Base-by-base conservation (phyloP, 768 basidiomycete species). In the Udeniomyces megalosporus region DNA sequence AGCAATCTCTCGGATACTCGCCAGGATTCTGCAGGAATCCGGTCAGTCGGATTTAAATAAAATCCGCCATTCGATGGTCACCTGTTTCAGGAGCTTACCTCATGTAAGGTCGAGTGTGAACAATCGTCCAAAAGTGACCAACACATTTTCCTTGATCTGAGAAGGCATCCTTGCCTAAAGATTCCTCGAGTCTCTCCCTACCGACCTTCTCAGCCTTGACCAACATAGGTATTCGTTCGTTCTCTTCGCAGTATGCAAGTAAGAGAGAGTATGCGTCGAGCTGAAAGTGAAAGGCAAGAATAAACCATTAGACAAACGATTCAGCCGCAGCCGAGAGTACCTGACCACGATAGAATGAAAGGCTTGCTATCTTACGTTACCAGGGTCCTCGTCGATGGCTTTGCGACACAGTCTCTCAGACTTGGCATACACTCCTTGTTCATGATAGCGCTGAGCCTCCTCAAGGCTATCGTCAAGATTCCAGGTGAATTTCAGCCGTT, bases 341-440 rank as follows among this genome's bases (percentile, higher is more conserved):
- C n/a, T n/a, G n/a, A n/a, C n/a, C n/a, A n/a, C n/a, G n/a, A n/a
- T n/a, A n/a, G n/a, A n/a, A n/a, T n/a, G n/a, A n/a, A n/a, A n/a
- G n/a, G n/a, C n/a, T n/a, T n/a, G n/a, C n/a, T n/a, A n/a, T n/a
- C 55, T 46, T 17, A 57, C 55, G 42, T 57, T 57, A 14, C 35
- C 55, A 29, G 3, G 35, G 15, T 57, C 55, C 28, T 57, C 38
- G 6, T 45, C 24, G n/a, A 57, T 24, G 8, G 55, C 55, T 31
- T 42, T 28, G 4, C 38, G 4, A 14, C 38, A 35, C 20, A 45
- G 55, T 15, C 28, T 35, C 20, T 57, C 38, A 46, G 55, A 34
- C 15, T 38, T 34, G 28, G 32, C 32, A 26, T 55, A 55, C 22
- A 38, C 53, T 11, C 55, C 55, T 8, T 44, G 42, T 11, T 57